Evolutionary conservation across 768 basidiomycete genomes (phyloP).

Genomic region (Guyanaporus albipodus): DNA sequence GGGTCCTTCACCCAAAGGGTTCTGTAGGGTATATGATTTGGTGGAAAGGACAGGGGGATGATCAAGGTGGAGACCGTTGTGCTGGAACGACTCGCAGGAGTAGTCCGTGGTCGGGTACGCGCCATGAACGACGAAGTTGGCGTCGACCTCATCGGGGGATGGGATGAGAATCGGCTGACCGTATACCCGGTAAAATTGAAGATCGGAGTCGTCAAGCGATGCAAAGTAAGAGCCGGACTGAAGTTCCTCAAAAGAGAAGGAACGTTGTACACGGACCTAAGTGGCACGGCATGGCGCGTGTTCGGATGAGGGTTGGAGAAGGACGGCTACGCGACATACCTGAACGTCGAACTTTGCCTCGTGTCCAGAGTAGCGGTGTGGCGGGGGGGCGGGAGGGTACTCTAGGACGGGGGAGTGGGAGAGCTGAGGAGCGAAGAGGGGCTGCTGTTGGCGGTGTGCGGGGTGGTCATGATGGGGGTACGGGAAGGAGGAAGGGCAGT

Average conservation of each 20-base stretch:
- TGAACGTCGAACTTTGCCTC: constrained; percentile 25
- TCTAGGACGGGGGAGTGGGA: constrained; percentile 5
- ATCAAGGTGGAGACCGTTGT: constrained; percentile 3
- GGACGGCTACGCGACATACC: constrained; percentile 1
- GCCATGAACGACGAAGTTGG: constrained; percentile 13
- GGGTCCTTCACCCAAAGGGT: constrained; percentile 23
- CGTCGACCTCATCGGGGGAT: constrained; percentile 18
- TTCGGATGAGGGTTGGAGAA: neutral
- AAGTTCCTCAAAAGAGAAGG: constrained; percentile 33
- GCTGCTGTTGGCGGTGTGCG: neutral
- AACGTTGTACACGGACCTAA: constrained; percentile 29
- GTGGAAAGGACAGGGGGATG: constrained; percentile 7
- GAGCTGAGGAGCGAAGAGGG: neutral
- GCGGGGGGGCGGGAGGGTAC: constrained; percentile 1
- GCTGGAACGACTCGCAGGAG: neutral
- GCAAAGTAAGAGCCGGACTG: constrained; percentile 32
- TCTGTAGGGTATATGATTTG: constrained; percentile 29
- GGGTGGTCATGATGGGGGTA: constrained; percentile 1
- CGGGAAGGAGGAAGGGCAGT: constrained; percentile 1
- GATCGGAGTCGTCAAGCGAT: constrained; percentile 30
- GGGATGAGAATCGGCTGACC: constrained; percentile 33
- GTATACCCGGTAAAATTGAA: constrained; percentile 31
- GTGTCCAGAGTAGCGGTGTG: constrained; percentile 3
- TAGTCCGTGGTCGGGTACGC: constrained; percentile 2
- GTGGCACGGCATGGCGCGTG: neutral